Evolutionary conservation across 1,284 basidiomycete genomes (phyloP).

Genomic region (Leccinum brunneo-olivaceum): DNA sequence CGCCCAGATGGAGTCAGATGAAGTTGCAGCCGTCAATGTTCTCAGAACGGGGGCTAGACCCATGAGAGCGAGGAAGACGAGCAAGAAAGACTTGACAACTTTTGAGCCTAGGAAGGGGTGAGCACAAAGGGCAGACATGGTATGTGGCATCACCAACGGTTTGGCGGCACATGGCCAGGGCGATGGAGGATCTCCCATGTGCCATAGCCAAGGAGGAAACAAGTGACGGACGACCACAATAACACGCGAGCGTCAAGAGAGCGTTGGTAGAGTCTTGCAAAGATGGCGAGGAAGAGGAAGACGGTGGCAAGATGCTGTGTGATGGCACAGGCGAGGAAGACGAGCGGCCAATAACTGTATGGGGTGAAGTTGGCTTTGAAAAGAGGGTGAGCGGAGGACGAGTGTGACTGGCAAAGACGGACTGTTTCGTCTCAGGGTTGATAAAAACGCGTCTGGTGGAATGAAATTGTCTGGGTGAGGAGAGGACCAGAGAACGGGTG

Average conservation of each 20-base stretch:
- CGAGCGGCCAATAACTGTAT: conserved; percentile 69
- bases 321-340: conserved; percentile 69
- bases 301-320: conserved; percentile 82
- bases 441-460: conserved; percentile 71
- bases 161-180: conserved; percentile 17
- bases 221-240: conserved; percentile 57
- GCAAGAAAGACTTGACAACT: conserved; percentile 65
- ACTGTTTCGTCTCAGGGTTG: conserved; percentile 76
- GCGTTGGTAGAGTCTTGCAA: conserved; percentile 63
- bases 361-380: conserved; percentile 67
- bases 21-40: conserved; percentile 91
- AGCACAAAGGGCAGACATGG: conserved; percentile 1
- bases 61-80: conserved; percentile 84
- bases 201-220: conserved; percentile 56
- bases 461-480: conserved; percentile 84
- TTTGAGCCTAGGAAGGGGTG: conserved; percentile 48
- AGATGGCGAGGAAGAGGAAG: conserved; percentile 77
- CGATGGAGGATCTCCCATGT: conserved; percentile 59
- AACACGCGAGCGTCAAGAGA: conserved; percentile 63
- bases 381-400: conserved; percentile 13
- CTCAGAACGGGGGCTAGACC: conserved; percentile 87
- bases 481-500: conserved; percentile 83
- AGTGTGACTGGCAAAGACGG: conserved; percentile 28
- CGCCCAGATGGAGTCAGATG: conserved; percentile 96
- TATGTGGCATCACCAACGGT: conserved; percentile 19